Conservation (phyloP, 2,329 filamentous ascomycete species). For the Botrytis paeoniae region DNA sequence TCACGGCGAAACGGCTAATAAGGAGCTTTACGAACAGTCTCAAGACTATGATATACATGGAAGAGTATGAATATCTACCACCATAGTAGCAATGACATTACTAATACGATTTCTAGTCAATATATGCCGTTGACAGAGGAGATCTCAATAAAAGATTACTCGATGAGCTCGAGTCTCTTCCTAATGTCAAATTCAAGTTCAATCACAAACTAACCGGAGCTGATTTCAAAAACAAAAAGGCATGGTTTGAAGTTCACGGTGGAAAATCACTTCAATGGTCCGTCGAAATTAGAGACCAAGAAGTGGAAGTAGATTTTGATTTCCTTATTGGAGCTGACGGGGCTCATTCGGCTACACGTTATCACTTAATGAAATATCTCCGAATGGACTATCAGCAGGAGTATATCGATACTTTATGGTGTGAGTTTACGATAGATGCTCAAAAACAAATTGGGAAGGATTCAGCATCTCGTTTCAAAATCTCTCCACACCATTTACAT, state of each 20-base stretch:
- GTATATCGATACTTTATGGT: conserved; percentile 97
- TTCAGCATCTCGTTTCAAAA: conserved; percentile 58
- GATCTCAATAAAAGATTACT: conserved; percentile 80
- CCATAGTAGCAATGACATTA: neutral
- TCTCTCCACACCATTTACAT: conserved; percentile 90
- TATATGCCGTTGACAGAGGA: conserved; percentile 81
- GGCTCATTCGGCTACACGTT: conserved; percentile 85
- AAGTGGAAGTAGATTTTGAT: conserved; percentile 85
- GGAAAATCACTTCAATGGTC: conserved; percentile 35
- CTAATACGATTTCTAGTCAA: conserved; percentile 53
- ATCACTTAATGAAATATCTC: conserved; percentile 93
- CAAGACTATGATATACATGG: conserved; percentile 90
- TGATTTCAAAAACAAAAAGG: conserved; percentile 73
- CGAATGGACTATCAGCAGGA: conserved; percentile 89
- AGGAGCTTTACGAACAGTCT: conserved; percentile 69
- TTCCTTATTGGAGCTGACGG: conserved; percentile 93
- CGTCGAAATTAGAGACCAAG: conserved; percentile 41
- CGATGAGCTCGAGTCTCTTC: conserved; percentile 75
- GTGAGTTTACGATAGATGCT: conserved; percentile 75
- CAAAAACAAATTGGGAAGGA: conserved; percentile 31
- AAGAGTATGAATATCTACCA: conserved; percentile 52
- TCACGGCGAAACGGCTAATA: conserved; percentile 65
- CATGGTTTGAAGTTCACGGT: conserved; percentile 75
- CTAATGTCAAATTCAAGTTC: conserved; percentile 91
- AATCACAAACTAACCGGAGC: conserved; percentile 90